These are phyloP conservation scores for Euphrasia confusa DNA, from an alignment of 257 asterid genomes.

Conservation along the genomic window DNA sequence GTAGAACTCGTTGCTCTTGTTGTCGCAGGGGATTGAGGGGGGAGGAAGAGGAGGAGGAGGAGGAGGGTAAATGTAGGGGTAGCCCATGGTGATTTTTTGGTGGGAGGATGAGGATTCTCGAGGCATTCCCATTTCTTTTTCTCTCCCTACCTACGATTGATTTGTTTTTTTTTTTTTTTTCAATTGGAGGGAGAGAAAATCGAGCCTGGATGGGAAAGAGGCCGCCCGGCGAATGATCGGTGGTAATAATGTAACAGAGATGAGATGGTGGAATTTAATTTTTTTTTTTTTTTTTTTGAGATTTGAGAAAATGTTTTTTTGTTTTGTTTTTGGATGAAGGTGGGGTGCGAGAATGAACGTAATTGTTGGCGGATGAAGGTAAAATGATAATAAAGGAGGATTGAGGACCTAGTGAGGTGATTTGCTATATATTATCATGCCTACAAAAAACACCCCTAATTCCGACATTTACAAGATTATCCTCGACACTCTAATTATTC, in stretches of 20 bases:
- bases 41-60: neutral
- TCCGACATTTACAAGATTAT: too few species aligned
- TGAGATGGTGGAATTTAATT: neutral
- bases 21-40: neutral
- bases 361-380: too few species aligned
- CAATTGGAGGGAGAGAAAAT: constrained; percentile 13
- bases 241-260: too few species aligned
- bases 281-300: neutral
- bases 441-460: too few species aligned
- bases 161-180: too few species aligned
- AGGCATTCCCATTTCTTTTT: constrained; percentile 22
- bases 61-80: constrained; percentile 30
- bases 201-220: constrained; percentile 1
- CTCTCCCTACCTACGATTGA: constrained; percentile 24
- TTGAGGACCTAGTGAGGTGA: too few species aligned
- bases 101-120: neutral
- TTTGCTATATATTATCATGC: too few species aligned
- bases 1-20: neutral
- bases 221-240: neutral
- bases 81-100: constrained; percentile 30
- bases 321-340: too few species aligned
- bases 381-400: neutral
- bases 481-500: too few species aligned
- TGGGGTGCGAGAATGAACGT: too few species aligned
- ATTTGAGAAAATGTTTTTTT: too few species aligned